Conservation (phyloP, 2,329 filamentous ascomycete genomes). For the Dactylellina parvicollis region DNA sequence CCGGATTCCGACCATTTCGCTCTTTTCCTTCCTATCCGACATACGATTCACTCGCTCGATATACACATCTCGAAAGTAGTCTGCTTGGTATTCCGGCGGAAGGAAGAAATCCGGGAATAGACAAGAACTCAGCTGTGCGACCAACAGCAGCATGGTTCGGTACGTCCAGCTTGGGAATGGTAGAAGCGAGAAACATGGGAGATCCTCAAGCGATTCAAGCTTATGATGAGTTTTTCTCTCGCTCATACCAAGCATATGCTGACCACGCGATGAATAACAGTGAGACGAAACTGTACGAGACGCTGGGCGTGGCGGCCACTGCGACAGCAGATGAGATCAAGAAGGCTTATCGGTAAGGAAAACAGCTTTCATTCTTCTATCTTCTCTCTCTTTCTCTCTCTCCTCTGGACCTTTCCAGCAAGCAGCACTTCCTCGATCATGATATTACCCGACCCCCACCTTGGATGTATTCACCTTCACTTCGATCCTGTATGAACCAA, state of each 20-base stretch:
- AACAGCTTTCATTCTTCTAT: slow-evolving; percentile 17
- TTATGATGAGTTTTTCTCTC: slow-evolving; percentile 5
- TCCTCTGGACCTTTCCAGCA: not conserved
- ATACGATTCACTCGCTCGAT: not conserved
- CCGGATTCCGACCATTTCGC: not conserved
- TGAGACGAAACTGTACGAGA: slow-evolving; percentile 95
- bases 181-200: not conserved
- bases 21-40: not conserved
- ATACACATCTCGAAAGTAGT: not conserved
- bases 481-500: slow-evolving; percentile 7
- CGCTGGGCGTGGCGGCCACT: slow-evolving; percentile 78
- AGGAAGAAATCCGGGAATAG: not conserved
- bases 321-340: slow-evolving; percentile 95
- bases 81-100: not conserved
- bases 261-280: slow-evolving; percentile 62
- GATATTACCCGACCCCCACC: slow-evolving; percentile 8
- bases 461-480: slow-evolving; percentile 29
- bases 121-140: slow-evolving; percentile 15
- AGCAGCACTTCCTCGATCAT: not conserved
- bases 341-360: slow-evolving; percentile 84
- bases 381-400: slow-evolving; percentile 33
- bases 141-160: slow-evolving; percentile 40
- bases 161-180: slow-evolving; percentile 22
- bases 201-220: not conserved
- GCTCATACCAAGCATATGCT: not conserved